Conservation (phyloP, 129 eudicot genomes). For the Helianthus tuberosus region DNA sequence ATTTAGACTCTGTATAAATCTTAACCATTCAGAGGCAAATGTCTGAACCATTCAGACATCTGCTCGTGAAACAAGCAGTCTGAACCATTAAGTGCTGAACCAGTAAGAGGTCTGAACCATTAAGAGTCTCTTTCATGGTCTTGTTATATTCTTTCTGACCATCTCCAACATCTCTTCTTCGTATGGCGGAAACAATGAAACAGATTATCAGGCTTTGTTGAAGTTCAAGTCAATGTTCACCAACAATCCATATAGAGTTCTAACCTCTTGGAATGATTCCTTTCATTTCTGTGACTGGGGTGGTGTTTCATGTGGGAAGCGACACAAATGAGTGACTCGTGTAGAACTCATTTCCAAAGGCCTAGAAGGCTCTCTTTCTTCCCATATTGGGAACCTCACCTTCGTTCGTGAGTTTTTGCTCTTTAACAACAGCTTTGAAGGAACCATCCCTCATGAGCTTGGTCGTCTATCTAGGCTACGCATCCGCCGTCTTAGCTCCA, state of each 20-base stretch:
- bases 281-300: slow-evolving; percentile 22
- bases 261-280: slow-evolving; percentile 21
- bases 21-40: too few relatives aligned
- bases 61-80: too few relatives aligned
- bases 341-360: not conserved
- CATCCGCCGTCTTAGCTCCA: not conserved
- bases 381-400: slow-evolving; percentile 15
- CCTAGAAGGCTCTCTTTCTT: slow-evolving; percentile 11
- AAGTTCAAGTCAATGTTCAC: not conserved
- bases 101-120: too few relatives aligned
- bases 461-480: not conserved
- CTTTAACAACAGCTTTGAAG: not conserved
- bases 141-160: not conserved
- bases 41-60: too few relatives aligned
- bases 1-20: too few relatives aligned
- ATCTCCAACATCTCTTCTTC: not conserved
- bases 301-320: slow-evolving; percentile 18
- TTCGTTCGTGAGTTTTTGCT: not conserved
- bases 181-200: not conserved
- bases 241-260: not conserved
- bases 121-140: not conserved
- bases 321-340: not conserved
- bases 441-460: slow-evolving; percentile 3
- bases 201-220: not conserved
- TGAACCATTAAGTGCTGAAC: too few relatives aligned